These are phyloP conservation scores for Tylopilus cervinicoccineus DNA, from an alignment of 768 basidiomycete genomes.

Conservation along the genomic window DNA sequence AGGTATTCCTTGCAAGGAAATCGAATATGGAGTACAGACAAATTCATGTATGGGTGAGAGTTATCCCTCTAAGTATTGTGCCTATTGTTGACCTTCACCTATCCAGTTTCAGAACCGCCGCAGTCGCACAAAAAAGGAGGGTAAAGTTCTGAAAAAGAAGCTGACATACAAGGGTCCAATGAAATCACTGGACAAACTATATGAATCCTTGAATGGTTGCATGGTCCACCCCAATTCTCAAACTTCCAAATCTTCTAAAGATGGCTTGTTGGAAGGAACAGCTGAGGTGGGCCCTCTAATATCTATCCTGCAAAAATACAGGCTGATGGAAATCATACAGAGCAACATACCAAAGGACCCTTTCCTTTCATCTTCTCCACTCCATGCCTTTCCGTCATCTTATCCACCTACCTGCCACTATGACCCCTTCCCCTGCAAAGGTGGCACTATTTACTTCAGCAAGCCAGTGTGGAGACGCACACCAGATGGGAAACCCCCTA, in stretches of 20 bases:
- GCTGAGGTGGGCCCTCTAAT: neutral
- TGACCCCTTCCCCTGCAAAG: no score
- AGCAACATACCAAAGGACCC: neutral
- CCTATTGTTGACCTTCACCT: neutral
- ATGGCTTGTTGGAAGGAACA: neutral
- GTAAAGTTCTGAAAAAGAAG: neutral
- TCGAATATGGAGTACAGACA: conserved; percentile 12
- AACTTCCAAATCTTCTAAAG: neutral
- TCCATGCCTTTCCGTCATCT: conserved; percentile 13
- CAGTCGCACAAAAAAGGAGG: conserved; percentile 7
- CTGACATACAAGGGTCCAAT: neutral
- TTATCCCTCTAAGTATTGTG: rapidly evolving
- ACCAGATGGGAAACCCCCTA: neutral
- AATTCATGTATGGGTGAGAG: conserved; percentile 18
- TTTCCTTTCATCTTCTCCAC: conserved; percentile 1
- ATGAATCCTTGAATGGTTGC: neutral
- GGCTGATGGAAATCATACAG: neutral
- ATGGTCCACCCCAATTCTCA: neutral
- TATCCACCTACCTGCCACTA: conserved; percentile 15
- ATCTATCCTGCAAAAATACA: rapidly evolving
- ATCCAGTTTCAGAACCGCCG: conserved; percentile 15
- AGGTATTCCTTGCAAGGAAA: conserved; percentile 8
- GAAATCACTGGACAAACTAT: neutral
- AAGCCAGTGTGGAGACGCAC: neutral
- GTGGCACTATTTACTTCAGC: neutral